Base-by-base conservation (phyloP, 495 filamentous ascomycete genomes). In the Lasiosphaeriaceae sp. region DNA sequence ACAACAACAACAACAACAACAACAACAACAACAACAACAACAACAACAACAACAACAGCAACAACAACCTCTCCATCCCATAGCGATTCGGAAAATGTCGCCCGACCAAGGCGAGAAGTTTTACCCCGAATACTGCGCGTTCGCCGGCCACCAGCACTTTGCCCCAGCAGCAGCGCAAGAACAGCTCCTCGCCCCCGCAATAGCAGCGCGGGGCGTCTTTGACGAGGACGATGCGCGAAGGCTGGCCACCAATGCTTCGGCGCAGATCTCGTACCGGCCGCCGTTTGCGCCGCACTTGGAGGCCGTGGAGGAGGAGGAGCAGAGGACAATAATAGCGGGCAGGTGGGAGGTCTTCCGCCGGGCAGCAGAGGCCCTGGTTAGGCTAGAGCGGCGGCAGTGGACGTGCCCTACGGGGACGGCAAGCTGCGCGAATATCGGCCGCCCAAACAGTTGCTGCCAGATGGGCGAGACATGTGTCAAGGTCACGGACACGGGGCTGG, bases 41-140 rank as follows among this genome's bases (percentile, higher is more conserved):
- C n/a, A n/a, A n/a, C n/a, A n/a, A n/a, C n/a, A n/a, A n/a, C n/a
- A n/a, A n/a, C n/a, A n/a, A n/a, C n/a, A n/a, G n/a, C n/a, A n/a
- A n/a, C n/a, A 44, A 0, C 67, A 60, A 44, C 72, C 66, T 58
- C 47, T 64, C 62, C 69, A 79, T 58, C 73, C 79, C 60, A 66
- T 78, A 56, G 68, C 73, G 31, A 71, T 79, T 66, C 66, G 75
- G 59, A 97, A 96, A 66, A 96, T 96, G 90, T 85, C 81, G 48
- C 73, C 67, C 4, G 89, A 96, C 66, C 83, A 89, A 56, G 86
- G 87, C 35, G 90, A 95, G 68, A 97, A 93, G 75, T 93, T 97
- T 73, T 86, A 86, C 61, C 75, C 80, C 45, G 74, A 83, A 19
- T 83, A 86, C 68, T 83, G 67, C 69, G 76, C 76, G 54, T 82